Evolutionary conservation across 2,329 filamentous ascomycete genomes (phyloP), one percentile per base, ranked within the genome.

Genomic region (Diaporthe longicolla): DNA sequence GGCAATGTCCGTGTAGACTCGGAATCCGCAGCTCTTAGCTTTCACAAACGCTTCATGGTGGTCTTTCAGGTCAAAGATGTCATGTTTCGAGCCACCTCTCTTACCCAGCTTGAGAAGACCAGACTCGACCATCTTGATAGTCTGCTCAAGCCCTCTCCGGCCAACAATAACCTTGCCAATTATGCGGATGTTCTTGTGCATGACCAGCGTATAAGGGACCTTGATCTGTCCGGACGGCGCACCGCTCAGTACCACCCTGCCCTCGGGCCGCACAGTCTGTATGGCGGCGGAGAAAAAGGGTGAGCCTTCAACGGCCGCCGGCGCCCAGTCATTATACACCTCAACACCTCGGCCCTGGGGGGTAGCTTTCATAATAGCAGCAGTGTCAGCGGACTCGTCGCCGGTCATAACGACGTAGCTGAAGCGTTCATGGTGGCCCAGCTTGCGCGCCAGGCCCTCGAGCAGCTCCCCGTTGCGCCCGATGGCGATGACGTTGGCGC

Each of bases 401-500:
- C 54, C 54, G 17, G 54, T 57, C 54, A 57, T 57, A 15, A 57
- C 54, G 13, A 57, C 54, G 54, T 32, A 57, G 26, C 54, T 35
- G 54, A 57, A 57, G 17, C 54, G 54, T 4, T 57, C 54, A 9
- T 57, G 26, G 17, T 57, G 8, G 15, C 54, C 29, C 7, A 57
- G 54, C 54, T 57, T 57, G 15, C 26, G 15, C 54, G 29, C 78
- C 50, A 86, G 72, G 26, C 76, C 77, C 15, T 75, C 76, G 21
- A 85, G 75, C 26, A 74, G 72, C 9, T 76, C 73, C 69, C 78
- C 72, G 74, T 84, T 85, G 29, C 85, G 77, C 1, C 86, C 85
- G 78, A 86, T 81, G 1, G 87, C 86, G 65, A 88, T 77, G 1
- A 87, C 85, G 15, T 78, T 81, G 9, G 85, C 85, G 0, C 85